Conservation (phyloP, 495 filamentous ascomycete genomes). For the Podospora appendiculata region DNA sequence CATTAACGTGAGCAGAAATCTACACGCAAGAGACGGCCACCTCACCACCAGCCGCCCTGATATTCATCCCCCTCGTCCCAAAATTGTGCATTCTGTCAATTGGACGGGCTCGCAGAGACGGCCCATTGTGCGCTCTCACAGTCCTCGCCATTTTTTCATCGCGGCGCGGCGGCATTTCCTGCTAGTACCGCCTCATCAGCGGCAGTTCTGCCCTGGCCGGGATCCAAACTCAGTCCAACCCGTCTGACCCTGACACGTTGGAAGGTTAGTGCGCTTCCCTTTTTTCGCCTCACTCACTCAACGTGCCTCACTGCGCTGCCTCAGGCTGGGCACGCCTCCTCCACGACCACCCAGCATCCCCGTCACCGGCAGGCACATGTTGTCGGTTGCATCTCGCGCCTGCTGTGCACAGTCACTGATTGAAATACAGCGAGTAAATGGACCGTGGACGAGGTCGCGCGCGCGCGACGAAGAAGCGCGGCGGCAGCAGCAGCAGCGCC, state of each 20-base stretch:
- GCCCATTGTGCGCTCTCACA: no score
- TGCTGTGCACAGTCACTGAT: conserved; percentile 5
- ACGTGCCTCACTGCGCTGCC: background rate
- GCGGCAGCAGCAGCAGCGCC: background rate
- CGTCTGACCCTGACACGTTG: conserved; percentile 25
- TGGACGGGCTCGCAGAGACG: no score
- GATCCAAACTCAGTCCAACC: no score
- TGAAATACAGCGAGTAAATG: conserved; percentile 15
- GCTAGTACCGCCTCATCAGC: no score
- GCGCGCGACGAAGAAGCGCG: conserved; percentile 26
- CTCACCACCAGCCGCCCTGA: conserved; percentile 3
- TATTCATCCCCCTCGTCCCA: conserved; percentile 6
- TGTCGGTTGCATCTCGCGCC: no score
- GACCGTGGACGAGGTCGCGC: conserved; percentile 24
- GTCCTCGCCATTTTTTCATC: no score
- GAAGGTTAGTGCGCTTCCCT: conserved; percentile 22
- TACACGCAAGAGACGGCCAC: conserved; percentile 11
- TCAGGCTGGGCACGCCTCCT: background rate
- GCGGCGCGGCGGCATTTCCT: no score
- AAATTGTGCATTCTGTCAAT: conserved; percentile 1
- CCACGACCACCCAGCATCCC: background rate
- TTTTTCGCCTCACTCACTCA: conserved; percentile 24
- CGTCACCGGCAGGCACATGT: background rate
- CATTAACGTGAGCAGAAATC: conserved; percentile 28
- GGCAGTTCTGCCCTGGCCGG: no score